Conservation (phyloP, 495 filamentous ascomycete genomes). For the Tuber brumale region DNA sequence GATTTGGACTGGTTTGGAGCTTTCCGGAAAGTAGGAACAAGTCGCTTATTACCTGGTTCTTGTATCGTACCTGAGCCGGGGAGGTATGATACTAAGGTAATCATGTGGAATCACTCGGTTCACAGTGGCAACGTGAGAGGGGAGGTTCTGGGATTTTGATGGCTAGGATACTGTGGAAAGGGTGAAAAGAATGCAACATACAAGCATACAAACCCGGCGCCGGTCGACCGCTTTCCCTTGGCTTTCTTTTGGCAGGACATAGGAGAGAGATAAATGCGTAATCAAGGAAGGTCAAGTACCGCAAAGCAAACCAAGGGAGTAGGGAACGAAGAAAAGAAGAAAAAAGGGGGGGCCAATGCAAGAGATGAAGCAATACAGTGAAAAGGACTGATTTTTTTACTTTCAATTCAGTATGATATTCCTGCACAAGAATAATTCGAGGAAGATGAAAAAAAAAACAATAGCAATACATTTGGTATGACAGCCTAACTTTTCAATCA, state of each 20-base stretch:
- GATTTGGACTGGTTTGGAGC: background rate
- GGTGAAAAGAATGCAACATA: background rate
- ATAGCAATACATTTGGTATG: background rate
- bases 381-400: background rate
- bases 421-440: background rate
- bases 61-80: background rate
- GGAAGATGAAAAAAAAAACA: slow-evolving; percentile 6
- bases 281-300: background rate
- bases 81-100: too few relatives aligned
- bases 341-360: background rate
- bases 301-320: background rate
- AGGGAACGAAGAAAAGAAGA: slow-evolving; percentile 10
- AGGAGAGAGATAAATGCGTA: slow-evolving; percentile 1
- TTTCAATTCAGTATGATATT: slow-evolving; percentile 11
- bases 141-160: background rate
- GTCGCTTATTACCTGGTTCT: background rate
- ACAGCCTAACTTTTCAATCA: background rate
- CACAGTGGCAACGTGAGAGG: background rate
- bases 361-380: slow-evolving; percentile 2
- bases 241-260: background rate
- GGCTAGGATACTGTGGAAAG: background rate
- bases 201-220: background rate
- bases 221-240: background rate
- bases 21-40: background rate
- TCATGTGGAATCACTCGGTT: background rate